Evolutionary conservation across 1,139 yeast genomes (phyloP), one percentile per base, ranked within the genome.

Genomic region (Debaryomyces psychrophilus): DNA sequence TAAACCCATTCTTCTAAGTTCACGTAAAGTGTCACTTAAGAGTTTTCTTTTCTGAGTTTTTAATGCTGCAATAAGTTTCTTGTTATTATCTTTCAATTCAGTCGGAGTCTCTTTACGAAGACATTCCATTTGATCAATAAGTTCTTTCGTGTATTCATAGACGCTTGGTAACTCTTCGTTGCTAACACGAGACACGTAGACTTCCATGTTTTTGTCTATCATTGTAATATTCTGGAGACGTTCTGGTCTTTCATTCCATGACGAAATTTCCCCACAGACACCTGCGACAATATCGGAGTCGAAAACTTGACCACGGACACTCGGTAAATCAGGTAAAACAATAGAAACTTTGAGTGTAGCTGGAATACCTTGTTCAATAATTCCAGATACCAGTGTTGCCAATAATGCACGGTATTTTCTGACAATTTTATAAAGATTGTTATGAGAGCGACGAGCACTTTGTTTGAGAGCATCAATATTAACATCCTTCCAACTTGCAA

Each of bases 401-500:
- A 93, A 66, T 31, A 87, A 58, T 2, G 77, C 77, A 43, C 99
- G 81, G 62, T 89, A 93, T 62, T 90, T 90, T 52, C 93, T 79
- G 8, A 93, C 87, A 48, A 89, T 65, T 66, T 90, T 93, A 77
- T 86, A 93, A 48, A 95, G 81, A 56, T 77, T 83, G 52, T 83
- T 81, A 61, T 95, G 99, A 0, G 98, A 90, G 45, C 85, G 81
- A 54, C 89, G 83, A 3, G 99, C 93, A 68, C 97, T 89, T 65
- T 92, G 97, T 56, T 89, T 90, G 56, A 95, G 76, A 0, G 99
- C 97, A 60, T 87, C 95, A 41, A 90, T 83, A 59, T 95, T 95
- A 9, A 92, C 93, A 67, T 95, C 99, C 58, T 92, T 90, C 98
- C 99, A 95, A 60, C 97, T 88, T 1, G 98, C 97, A 26, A 95